Conservation (phyloP, 1,284 basidiomycete species). For the Microbotryomycetes sp. region DNA sequence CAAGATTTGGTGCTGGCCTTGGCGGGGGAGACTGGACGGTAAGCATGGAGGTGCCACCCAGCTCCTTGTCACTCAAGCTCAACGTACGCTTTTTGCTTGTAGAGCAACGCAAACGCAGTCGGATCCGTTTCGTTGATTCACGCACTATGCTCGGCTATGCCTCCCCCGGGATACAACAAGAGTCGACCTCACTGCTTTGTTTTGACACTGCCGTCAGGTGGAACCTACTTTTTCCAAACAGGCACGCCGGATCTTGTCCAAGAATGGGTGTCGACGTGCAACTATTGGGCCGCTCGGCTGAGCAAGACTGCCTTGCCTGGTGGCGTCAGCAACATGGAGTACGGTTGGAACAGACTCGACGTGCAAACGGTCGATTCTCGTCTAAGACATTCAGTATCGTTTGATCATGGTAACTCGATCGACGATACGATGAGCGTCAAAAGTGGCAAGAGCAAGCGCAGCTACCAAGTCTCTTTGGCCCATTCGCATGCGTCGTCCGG, state of each 20-base stretch:
- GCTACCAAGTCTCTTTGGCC: background rate
- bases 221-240: constrained; percentile 92
- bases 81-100: background rate
- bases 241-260: constrained; percentile 94
- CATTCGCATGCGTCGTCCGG: background rate
- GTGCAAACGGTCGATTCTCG: constrained; percentile 32
- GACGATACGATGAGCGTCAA: constrained; percentile 30
- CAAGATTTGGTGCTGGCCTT: constrained; percentile 44
- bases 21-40: constrained; percentile 96
- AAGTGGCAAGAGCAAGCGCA: constrained; percentile 24
- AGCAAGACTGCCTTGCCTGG: constrained; percentile 89
- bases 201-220: constrained; percentile 78
- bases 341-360: constrained; percentile 85
- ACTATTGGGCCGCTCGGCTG: constrained; percentile 93
- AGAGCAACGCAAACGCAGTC: constrained; percentile 75
- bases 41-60: constrained; percentile 39
- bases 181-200: constrained; percentile 90
- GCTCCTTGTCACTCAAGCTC: background rate
- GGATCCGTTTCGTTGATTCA: constrained; percentile 78
- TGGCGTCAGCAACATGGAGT: constrained; percentile 97
- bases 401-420: constrained; percentile 10
- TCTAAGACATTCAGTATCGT: constrained; percentile 42
- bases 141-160: constrained; percentile 76
- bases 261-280: constrained; percentile 97
- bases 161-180: constrained; percentile 83